A percentile compares a stretch with the other conserved stretches of the same genome.
phyloP scores from a whole-genome alignment of 148 eudicot genomes.

The Camellia sinensis region DNA sequence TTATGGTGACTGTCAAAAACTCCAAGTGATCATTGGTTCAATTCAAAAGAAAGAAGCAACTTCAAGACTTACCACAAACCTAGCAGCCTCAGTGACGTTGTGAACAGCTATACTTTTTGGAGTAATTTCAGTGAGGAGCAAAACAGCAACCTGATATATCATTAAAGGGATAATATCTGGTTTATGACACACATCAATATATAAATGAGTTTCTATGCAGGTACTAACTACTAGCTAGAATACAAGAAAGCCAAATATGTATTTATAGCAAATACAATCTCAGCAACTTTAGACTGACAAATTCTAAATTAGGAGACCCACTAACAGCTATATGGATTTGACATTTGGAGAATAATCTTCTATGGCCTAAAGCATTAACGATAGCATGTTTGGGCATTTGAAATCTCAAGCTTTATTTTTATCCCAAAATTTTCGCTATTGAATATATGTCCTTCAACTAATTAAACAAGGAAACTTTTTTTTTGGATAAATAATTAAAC shows the following conservation, averaged over 20 bases:
- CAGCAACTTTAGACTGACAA: background rate
- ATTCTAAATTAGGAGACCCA: background rate
- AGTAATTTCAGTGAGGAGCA: conserved; percentile 98
- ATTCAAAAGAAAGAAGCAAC: conserved; percentile 6
- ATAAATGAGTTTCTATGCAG: background rate
- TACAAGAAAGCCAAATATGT: background rate
- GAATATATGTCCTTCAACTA: background rate
- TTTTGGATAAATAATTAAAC: background rate
- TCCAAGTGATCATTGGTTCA: background rate
- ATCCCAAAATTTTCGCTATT: background rate
- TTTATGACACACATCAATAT: background rate
- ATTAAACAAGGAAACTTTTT: background rate
- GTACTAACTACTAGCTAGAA: background rate
- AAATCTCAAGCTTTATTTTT: background rate
- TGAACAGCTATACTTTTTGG: conserved; percentile 99
- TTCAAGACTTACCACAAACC: conserved; percentile 80
- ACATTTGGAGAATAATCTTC: background rate
- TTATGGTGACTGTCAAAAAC: background rate
- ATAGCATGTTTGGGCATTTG: background rate
- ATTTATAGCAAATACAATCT: background rate
- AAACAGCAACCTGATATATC: conserved; percentile 68
- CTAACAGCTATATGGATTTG: background rate
- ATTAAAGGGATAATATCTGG: conserved; percentile 11
- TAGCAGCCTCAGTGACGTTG: conserved; percentile 93
- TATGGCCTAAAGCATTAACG: background rate